Evolutionary conservation across 2,329 filamentous ascomycete genomes (phyloP).

Genomic region (Fonsecaea multimorphosa): DNA sequence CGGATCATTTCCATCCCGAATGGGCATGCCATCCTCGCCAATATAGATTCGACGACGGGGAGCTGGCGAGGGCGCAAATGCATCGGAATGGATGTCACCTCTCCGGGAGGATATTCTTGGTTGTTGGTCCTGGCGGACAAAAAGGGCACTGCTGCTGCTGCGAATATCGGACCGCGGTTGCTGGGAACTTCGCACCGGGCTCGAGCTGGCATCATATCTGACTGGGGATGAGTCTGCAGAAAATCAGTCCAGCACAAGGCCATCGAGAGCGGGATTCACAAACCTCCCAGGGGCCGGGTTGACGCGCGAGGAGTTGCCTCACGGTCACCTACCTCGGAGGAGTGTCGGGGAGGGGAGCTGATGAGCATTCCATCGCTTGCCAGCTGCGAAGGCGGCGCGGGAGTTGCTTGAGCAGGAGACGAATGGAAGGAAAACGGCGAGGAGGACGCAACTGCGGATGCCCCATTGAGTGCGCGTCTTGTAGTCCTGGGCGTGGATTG

Average conservation of each 20-base stretch:
- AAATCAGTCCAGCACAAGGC: slow-evolving; percentile 33
- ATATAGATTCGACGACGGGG: slow-evolving; percentile 67
- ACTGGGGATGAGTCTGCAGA: slow-evolving; percentile 85
- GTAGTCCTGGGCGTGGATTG: slow-evolving; percentile 44
- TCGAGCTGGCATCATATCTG: slow-evolving; percentile 87
- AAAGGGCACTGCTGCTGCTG: slow-evolving; percentile 85
- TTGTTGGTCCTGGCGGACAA: slow-evolving; percentile 71
- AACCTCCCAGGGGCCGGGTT: slow-evolving; percentile 49
- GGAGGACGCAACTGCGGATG: slow-evolving; percentile 62
- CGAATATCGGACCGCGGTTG: slow-evolving; percentile 71
- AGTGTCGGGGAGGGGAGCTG: slow-evolving; percentile 56
- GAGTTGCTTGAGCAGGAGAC: slow-evolving; percentile 58
- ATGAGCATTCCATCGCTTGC: slow-evolving; percentile 48
- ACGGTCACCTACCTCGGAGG: slow-evolving; percentile 49
- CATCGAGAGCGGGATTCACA: slow-evolving; percentile 18
- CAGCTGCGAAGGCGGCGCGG: slow-evolving; percentile 45
- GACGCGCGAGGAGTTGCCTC: slow-evolving; percentile 53
- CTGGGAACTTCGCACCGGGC: slow-evolving; percentile 68
- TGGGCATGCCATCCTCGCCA: slow-evolving; percentile 67
- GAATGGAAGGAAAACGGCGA: slow-evolving; percentile 81
- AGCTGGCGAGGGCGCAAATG: slow-evolving; percentile 60
- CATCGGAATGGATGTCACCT: slow-evolving; percentile 86
- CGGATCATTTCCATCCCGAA: slow-evolving; percentile 53
- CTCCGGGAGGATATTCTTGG: slow-evolving; percentile 67
- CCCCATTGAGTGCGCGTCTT: slow-evolving; percentile 44